These are phyloP conservation scores for Aspergillus tamarii DNA, from an alignment of 2,329 filamentous ascomycete genomes.

Conservation along the genomic window DNA sequence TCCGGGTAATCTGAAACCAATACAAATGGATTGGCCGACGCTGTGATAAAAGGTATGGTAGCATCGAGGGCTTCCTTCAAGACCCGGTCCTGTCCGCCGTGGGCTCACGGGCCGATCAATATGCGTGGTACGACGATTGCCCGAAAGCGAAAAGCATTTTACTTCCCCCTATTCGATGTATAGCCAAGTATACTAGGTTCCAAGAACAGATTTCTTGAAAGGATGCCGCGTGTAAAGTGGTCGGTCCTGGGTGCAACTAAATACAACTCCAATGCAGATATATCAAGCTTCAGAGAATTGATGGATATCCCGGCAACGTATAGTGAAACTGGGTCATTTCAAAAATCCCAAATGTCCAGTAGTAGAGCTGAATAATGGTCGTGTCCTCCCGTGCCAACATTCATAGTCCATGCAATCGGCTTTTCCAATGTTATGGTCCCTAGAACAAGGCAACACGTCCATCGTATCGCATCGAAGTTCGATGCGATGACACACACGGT, in stretches of 20 bases:
- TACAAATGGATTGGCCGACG: conserved; percentile 44
- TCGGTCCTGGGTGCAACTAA: neutral
- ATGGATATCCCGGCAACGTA: neutral
- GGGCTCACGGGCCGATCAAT: neutral
- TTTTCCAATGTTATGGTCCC: neutral
- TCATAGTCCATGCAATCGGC: neutral
- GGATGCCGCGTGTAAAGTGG: neutral
- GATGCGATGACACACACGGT: neutral
- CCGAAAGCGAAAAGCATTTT: neutral
- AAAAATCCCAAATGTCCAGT: neutral
- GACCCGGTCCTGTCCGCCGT: neutral
- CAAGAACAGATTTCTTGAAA: neutral
- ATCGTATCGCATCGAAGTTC: neutral
- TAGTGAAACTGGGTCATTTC: neutral
- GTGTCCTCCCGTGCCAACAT: neutral
- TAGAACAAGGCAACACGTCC: neutral
- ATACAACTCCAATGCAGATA: neutral
- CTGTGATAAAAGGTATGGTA: conserved; percentile 22
- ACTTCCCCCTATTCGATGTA: neutral
- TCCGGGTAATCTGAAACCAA: conserved; percentile 51
- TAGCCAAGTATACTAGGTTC: neutral
- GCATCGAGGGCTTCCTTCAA: neutral
- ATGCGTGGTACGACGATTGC: too few relatives aligned
- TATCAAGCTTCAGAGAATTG: neutral
- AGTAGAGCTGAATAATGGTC: too few relatives aligned